Conservation (phyloP, 768 basidiomycete species). For the Gymnopilus junonius region DNA sequence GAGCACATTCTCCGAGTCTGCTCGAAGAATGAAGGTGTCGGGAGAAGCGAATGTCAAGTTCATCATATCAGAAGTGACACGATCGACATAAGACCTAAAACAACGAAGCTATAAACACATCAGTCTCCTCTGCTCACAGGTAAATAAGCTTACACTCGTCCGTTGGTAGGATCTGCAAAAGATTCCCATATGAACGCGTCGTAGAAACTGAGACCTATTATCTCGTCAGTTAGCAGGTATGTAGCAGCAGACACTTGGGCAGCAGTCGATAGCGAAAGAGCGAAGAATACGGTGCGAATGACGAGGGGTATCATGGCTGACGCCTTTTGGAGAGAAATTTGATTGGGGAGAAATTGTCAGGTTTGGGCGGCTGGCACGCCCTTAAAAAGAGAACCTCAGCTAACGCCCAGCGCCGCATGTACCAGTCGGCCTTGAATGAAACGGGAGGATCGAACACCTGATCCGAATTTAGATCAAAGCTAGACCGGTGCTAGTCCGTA, state of each 20-base stretch:
- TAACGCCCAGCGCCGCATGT: not conserved
- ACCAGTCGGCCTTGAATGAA: not conserved
- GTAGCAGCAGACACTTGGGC: slow-evolving; percentile 35
- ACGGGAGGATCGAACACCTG: not conserved
- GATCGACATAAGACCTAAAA: slow-evolving; percentile 43
- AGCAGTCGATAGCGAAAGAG: not conserved
- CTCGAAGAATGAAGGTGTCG: slow-evolving; percentile 55
- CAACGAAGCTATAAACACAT: not conserved
- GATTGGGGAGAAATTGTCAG: too few relatives aligned
- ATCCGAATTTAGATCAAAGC: not conserved
- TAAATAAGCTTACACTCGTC: slow-evolving; percentile 55
- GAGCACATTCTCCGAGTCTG: slow-evolving; percentile 51
- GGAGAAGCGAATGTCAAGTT: slow-evolving; percentile 58
- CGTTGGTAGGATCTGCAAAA: slow-evolving; percentile 60
- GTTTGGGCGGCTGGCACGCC: not conserved
- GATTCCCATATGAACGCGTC: slow-evolving; percentile 51
- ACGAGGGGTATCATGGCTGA: not conserved
- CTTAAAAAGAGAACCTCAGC: not conserved
- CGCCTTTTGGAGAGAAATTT: not conserved
- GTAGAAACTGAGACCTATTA: slow-evolving; percentile 51
- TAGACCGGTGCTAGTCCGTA: not conserved
- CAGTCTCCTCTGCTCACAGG: not conserved
- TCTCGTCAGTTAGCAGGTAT: slow-evolving; percentile 47
- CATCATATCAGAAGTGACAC: slow-evolving; percentile 41
- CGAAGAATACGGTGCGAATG: not conserved